Base-by-base conservation (phyloP, 768 basidiomycete genomes). In the Tulasnella calospora region DNA sequence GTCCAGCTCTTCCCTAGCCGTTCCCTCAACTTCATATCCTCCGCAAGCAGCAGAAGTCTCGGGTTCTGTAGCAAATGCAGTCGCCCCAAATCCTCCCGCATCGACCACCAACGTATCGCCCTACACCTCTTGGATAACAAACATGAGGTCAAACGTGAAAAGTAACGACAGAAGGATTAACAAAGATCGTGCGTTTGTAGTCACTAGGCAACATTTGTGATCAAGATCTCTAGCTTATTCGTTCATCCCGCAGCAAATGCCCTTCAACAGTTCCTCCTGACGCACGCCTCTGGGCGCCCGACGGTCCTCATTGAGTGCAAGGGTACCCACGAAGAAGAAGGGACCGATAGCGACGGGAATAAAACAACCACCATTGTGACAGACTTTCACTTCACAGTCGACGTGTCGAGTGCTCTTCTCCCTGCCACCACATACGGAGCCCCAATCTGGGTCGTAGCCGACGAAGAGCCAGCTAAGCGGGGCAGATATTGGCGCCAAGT, bases 191-290 rank as follows among this genome's bases (percentile, higher is more conserved):
- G 13, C 3, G 61, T 67, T 67, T 35, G 30, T 35, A 67, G 51
- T 10, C 1, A 10, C 15, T 12, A 5, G 27, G 33, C 27, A 35
- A 67, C 23, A 35, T 67, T 19, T 5, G 3, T 7, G 6, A 27
- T 27, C 61, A 15, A 2, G 1, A 30, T 67, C 61, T 3, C 30
- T 67, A 6, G 35, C 61, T 67, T 15, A 3, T 35, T 67, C 15
- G 17, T 13, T 9, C 27, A 17, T 1, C 73, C 10, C 7, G 1
- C 35, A 91, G 91, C 91, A 55, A 90, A 92, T 81, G 90, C 90
- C 0, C 86, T 94, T 33, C 92, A 92, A 82, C 89, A 91, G 76
- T 94, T 93, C 83, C 84, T 94, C n/a, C 87, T 92, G n/a, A 86
- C 87, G 4, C 89, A 91, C 73, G 86, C 90, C 1, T 82, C 81